phyloP scores from a whole-genome alignment of 2,329 filamentous ascomycete genomes.

The Pseudogymnoascus sp. region DNA sequence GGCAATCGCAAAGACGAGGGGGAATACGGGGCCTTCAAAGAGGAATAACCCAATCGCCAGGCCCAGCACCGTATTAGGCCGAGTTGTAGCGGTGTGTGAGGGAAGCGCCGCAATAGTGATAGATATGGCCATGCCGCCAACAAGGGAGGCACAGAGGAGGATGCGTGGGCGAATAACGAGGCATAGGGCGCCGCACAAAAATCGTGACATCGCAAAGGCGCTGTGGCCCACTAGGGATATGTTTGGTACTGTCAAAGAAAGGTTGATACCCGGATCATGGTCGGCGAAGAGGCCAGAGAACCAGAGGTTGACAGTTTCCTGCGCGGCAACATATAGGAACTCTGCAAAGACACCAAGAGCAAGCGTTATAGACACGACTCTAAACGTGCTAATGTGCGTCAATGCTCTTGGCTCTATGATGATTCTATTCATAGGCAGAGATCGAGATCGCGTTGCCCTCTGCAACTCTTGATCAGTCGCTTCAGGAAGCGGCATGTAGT shows the following conservation, averaged over 20 bases:
- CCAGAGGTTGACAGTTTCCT: slow-evolving; percentile 57
- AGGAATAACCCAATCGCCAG: slow-evolving; percentile 64
- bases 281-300: slow-evolving; percentile 40
- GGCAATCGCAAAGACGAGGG: slow-evolving; percentile 68
- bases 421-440: slow-evolving; percentile 59
- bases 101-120: slow-evolving; percentile 43
- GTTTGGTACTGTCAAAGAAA: slow-evolving; percentile 30
- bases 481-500: slow-evolving; percentile 55
- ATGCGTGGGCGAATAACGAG: slow-evolving; percentile 54
- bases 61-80: slow-evolving; percentile 34
- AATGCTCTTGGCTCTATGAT: slow-evolving; percentile 62
- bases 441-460: slow-evolving; percentile 51
- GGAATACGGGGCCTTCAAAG: slow-evolving; percentile 72
- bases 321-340: slow-evolving; percentile 71
- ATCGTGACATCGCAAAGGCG: slow-evolving; percentile 52
- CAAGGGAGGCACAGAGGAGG: slow-evolving; percentile 57
- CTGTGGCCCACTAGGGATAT: slow-evolving; percentile 34
- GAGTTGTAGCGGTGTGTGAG: slow-evolving; percentile 37
- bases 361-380: slow-evolving; percentile 38
- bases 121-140: slow-evolving; percentile 42
- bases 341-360: slow-evolving; percentile 67
- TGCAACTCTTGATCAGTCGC: slow-evolving; percentile 36
- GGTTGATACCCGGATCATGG: slow-evolving; percentile 30
- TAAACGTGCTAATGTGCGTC: slow-evolving; percentile 53
- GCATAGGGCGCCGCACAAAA: slow-evolving; percentile 62